Base-by-base conservation (phyloP, 140 eudicot genomes). In the Bidens hawaiensis region DNA sequence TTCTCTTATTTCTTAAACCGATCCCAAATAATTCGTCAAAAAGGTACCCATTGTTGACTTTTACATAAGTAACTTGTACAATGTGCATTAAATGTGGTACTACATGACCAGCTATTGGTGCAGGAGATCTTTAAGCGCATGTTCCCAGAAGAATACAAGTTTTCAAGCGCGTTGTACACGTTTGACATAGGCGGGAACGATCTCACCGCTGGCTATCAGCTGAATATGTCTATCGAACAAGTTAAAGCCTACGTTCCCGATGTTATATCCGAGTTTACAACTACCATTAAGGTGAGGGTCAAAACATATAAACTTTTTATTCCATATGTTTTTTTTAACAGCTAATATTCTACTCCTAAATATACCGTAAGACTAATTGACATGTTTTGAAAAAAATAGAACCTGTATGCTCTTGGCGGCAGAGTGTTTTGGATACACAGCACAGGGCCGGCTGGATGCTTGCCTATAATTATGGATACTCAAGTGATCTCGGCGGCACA, bases 141-240 rank as follows among this genome's bases (percentile, higher is more conserved):
- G 61, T 73, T 88, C 17, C 96, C 90, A 0, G 56, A 68, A 40
- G 66, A 63, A n/a, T n/a, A n/a, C n/a, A n/a, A n/a, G n/a, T n/a
- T n/a, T n/a, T n/a, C n/a, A n/a, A n/a, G n/a, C n/a, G n/a, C n/a
- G n/a, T n/a, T n/a, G n/a, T 88, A 84, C 83, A 85, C 85, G 7
- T 76, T 85, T 36, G 96, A 85, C 76, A 88, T 88, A 30, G 94
- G 96, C 73, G 94, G 85, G 41, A 88, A 88, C 36, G 96, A 88
- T 73, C 85, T 88, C 60, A 82, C 94, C 0, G 90, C 90, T 54
- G 96, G 96, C 1, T 88, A 82, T 68, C 74, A 80, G 55, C 96
- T 88, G 62, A 82, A 82, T 76, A 48, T 88, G 94, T 60, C 90
- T 57, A 64, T 71, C 5, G 85, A 82, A 23, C 74, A 79, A 72